Conservation (phyloP, 768 basidiomycete genomes). For the Lyophyllum shimeji region DNA sequence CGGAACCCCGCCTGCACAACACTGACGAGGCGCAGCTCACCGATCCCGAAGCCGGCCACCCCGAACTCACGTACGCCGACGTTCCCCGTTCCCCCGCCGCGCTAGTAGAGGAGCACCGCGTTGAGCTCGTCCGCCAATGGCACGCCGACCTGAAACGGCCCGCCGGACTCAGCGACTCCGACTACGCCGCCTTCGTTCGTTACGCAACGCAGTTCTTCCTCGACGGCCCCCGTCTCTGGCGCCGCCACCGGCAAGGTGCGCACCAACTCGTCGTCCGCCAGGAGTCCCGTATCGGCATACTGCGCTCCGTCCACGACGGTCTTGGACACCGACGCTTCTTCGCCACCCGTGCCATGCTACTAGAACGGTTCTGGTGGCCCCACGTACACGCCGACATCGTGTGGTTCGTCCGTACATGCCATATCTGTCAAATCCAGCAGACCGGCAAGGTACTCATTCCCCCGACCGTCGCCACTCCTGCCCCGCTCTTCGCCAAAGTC, state of each 20-base stretch:
- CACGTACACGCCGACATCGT: conserved; percentile 24
- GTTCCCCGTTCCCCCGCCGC: neutral
- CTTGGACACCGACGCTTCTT: conserved; percentile 23
- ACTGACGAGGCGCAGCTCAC: neutral
- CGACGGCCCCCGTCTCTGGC: conserved; percentile 17
- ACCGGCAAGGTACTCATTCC: conserved; percentile 23
- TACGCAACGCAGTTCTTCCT: conserved; percentile 22
- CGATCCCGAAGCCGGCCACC: neutral
- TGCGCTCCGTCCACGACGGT: conserved; percentile 13
- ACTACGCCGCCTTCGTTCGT: conserved; percentile 14
- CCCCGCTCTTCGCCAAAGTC: conserved; percentile 26
- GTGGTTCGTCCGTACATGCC: conserved; percentile 27
- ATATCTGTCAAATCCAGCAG: conserved; percentile 30
- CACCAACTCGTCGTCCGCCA: conserved; percentile 25
- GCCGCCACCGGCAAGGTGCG: conserved; percentile 13
- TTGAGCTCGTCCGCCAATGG: neutral
- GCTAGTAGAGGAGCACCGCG: neutral
- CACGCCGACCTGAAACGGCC: neutral
- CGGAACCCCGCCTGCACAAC: neutral
- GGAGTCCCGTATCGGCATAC: conserved; percentile 21
- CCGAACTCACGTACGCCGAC: neutral
- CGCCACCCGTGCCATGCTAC: conserved; percentile 6
- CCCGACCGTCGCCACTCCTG: conserved; percentile 18
- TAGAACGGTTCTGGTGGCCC: conserved; percentile 28
- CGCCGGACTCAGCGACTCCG: conserved; percentile 8